phyloP scores from a whole-genome alignment of 2,329 filamentous ascomycete species.

The Pseudocercospora vitis region DNA sequence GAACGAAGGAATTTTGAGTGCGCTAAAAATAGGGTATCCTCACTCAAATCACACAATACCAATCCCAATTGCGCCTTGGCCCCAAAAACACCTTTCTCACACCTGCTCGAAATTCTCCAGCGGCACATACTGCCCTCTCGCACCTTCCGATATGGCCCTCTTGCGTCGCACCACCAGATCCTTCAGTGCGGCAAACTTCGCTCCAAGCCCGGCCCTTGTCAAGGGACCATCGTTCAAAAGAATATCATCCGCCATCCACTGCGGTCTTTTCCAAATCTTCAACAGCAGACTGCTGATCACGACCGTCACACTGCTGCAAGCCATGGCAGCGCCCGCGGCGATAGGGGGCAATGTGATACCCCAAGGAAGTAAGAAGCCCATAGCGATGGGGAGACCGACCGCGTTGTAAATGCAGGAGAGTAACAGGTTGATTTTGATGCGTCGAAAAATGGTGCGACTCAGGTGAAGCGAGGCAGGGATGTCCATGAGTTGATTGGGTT shows the following conservation, averaged over 20 bases:
- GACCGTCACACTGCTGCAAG: slow-evolving; percentile 83
- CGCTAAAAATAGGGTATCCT: slow-evolving; percentile 5
- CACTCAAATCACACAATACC: neutral
- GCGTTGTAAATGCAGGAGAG: slow-evolving; percentile 95
- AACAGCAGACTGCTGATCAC: slow-evolving; percentile 80
- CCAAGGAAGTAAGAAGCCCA: slow-evolving; percentile 91
- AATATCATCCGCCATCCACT: slow-evolving; percentile 65
- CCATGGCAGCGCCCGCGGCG: slow-evolving; percentile 94
- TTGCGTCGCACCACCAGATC: slow-evolving; percentile 31
- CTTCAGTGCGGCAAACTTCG: slow-evolving; percentile 15
- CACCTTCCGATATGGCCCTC: slow-evolving; percentile 40
- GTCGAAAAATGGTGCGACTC: slow-evolving; percentile 77
- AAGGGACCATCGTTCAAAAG: slow-evolving; percentile 12
- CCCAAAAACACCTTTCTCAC: neutral
- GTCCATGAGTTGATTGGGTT: slow-evolving; percentile 83
- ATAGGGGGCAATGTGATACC: slow-evolving; percentile 87
- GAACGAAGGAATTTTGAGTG: too few relatives aligned
- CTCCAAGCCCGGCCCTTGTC: slow-evolving; percentile 15
- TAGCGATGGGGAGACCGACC: slow-evolving; percentile 88
- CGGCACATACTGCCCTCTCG: slow-evolving; percentile 47
- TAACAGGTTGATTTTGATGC: slow-evolving; percentile 89
- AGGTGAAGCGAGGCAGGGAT: slow-evolving; percentile 86
- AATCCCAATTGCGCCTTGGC: neutral
- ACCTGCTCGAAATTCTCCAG: slow-evolving; percentile 38
- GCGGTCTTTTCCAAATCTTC: slow-evolving; percentile 80